Base-by-base conservation (phyloP, 78 protist genomes). In the Mastigamoeba balamuthi region DNA sequence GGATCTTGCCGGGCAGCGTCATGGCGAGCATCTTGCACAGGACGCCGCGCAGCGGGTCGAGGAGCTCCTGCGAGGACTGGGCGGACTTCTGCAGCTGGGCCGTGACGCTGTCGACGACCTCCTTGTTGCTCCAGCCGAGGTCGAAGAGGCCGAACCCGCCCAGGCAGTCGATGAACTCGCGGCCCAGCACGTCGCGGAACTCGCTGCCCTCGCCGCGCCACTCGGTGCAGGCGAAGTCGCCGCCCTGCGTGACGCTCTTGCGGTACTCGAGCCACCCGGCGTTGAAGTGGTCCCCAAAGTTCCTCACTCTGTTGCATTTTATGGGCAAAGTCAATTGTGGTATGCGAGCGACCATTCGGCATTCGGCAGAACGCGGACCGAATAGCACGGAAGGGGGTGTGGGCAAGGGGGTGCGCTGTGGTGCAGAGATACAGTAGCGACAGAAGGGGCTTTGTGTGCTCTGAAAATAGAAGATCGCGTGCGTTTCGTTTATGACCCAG, bases 31-130 rank as follows among this genome's bases (percentile, higher is more conserved):
- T 17, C 17, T 17, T 48, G 17, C 58, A 48, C 17, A 48, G 17
- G 17, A 48, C 58, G 17, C 58, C 58, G 17, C 58, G 58, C 58
- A 48, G 58, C 33, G 58, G 58, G 73, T 87, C 87, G 83, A 79
- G 70, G 75, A 87, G 87, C 29, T 91, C 94, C 7, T 91, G 74
- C n/a, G 88, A 81, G 37, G 80, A 41, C 30, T 86, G 85, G 6
- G 89, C 52, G 40, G 74, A 42, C 17, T 6, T 35, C 33, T 66
- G 29, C 25, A 78, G 64, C 74, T 91, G 95, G 17, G 44, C 75
- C 27, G 1, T 29, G 64, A 82, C 25, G 37, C 88, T 84, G 4
- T 0, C 69, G 63, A 91, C 8, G 63, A 91, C 75, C 77, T 41
- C 65, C 17, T 78, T 81, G 58, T 85, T 84, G 65, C 30, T 5